A percentile compares a stretch with the other conserved stretches of the same genome.
Evolutionary conservation across 2,329 filamentous ascomycete genomes (phyloP).

Genomic region (Diplodia corticola): DNA sequence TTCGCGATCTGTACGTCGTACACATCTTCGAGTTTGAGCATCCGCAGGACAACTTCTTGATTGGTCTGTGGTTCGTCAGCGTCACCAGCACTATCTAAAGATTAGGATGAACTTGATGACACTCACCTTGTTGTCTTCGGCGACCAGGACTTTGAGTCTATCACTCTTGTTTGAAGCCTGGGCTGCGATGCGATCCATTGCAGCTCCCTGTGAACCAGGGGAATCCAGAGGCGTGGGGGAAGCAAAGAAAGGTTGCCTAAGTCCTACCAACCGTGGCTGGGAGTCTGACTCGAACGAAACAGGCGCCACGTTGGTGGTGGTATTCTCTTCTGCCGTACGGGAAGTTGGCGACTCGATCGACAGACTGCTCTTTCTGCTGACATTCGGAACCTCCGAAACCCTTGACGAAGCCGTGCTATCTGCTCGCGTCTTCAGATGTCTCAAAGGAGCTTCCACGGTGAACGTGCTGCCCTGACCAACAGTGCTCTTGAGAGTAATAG

Average conservation of each 20-base stretch:
- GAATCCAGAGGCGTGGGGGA: conserved; percentile 49
- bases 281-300: conserved; percentile 58
- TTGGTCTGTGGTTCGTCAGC: conserved; percentile 32
- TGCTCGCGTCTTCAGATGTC: conserved; percentile 69
- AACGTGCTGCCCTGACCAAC: conserved; percentile 77
- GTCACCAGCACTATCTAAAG: background rate
- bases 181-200: conserved; percentile 66
- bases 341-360: conserved; percentile 22
- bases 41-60: conserved; percentile 55
- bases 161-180: conserved; percentile 58
- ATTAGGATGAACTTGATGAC: conserved; percentile 33
- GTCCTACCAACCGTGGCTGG: conserved; percentile 76
- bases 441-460: conserved; percentile 77
- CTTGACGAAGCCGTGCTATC: conserved; percentile 50
- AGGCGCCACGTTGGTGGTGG: conserved; percentile 30
- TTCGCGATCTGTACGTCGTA: conserved; percentile 87
- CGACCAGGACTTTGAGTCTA: conserved; percentile 79
- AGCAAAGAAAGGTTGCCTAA: conserved; percentile 80
- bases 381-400: conserved; percentile 32
- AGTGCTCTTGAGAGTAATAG: conserved; percentile 69
- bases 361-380: conserved; percentile 27
- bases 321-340: conserved; percentile 33
- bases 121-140: conserved; percentile 66
- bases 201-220: conserved; percentile 63
- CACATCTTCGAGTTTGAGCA: conserved; percentile 75